Evolutionary conservation across 1,284 basidiomycete genomes (phyloP), one percentile per base, ranked within the genome.

Genomic region (Fomitopsis palustris): DNA sequence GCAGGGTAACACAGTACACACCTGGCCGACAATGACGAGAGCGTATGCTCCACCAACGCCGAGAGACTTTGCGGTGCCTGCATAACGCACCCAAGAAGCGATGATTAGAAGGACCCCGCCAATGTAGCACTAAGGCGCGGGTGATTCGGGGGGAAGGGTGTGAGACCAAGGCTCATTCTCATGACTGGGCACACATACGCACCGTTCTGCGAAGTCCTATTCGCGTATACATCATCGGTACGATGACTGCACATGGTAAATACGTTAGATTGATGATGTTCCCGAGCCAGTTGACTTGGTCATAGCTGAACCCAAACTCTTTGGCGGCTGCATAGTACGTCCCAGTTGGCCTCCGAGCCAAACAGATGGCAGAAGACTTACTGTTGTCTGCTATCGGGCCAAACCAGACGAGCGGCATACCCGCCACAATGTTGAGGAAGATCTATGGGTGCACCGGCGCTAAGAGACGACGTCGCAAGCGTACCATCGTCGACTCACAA

Each of bases 231-330:
- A 88, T 64, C 16, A 78, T 65, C 0, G 89, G 88, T 25, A 86
- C 74, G 21, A 82, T 61, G 29, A 89, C 68, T 0, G 88, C 83
- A 10, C 77, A 75, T 1, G 87, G 86, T 14, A 92, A 74, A 63
- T 84, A 91, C 0, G 86, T 69, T 42, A 82, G 76, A 1, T 82
- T 78, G 19, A 87, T 75, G 54, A 87, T 78, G 66, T 88, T 92
- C 7, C 86, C 84, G 4, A 92, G 76, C 90, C 90, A 93, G 64
- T 90, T 92, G 27, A 91, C 83, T 68, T 86, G 73, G 70, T 84
- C 76, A 23, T 91, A 73, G 0, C 84, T 81, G 58, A 90, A 83
- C 14, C 77, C 75, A 64, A 90, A 90, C 41, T 88, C 82, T 1
- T 66, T 61, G 9, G 80, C 79, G 65, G 81, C 89, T 91, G 62